Evolutionary conservation across 345 rosid species (phyloP), one percentile per base, ranked within the genome.

Genomic region (Murraya koenigii): DNA sequence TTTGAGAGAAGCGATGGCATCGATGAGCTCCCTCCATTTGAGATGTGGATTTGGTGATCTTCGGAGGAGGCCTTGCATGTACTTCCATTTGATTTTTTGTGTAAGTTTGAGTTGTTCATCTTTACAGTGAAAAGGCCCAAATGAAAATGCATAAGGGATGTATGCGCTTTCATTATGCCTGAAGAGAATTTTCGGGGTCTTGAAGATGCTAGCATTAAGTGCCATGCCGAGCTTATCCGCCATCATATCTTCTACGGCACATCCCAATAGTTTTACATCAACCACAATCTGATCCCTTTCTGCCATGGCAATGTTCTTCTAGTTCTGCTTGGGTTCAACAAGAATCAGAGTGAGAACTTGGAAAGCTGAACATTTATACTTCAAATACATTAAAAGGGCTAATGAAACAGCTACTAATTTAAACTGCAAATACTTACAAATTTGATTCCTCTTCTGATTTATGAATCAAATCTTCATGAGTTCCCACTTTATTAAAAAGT

Each of bases 121-220:
- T 28, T 19, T 25, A 28, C 66, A 64, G 72, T 82, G 80, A 26
- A 78, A 75, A 20, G 84, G 85, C 2, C 86, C 88, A 8, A 85
- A 67, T 14, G 85, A 78, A 44, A 85, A 82, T n/a, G 77, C 78
- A 44, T 58, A 49, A 13, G 87, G 85, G 7, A 3, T 1, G 22
- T 82, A 85, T 22, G 85, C 82, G 1, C 14, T 20, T 22, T 72
- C 56, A 1, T 76, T 75, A 47, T 82, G 85, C 67, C 80, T 72
- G 5, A 2, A 2, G 28, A 82, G 87, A 15, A 75, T 75, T 38
- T 8, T 13, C 2, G 85, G 84, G 20, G 70, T 69, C 70, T 8
- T 78, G 74, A 78, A 85, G 66, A 75, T 78, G 79, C 84, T 80
- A 8, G 28, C 17, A 11, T 69, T 61, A 3, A 44, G 41, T 65